Conservation (phyloP, 2,329 filamentous ascomycete genomes). For the Teratosphaeria gauchensis region DNA sequence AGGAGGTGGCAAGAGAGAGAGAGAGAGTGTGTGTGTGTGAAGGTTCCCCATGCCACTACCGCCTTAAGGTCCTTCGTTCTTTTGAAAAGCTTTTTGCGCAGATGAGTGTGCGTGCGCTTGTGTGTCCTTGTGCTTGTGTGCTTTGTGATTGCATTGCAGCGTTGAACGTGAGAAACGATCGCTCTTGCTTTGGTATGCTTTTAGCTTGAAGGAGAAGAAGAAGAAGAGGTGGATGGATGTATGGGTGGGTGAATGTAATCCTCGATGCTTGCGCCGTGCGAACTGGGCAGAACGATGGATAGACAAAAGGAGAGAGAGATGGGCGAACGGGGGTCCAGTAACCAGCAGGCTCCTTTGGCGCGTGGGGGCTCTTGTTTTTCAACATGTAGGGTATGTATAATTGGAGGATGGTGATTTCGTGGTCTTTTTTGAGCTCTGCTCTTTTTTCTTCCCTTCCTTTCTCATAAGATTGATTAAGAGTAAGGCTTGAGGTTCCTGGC, state of each 20-base stretch:
- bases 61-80: no score
- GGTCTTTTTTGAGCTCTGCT: no score
- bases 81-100: neutral
- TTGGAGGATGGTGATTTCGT: neutral
- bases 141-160: neutral
- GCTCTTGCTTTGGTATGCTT: neutral
- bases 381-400: neutral
- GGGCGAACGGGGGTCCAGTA: no score
- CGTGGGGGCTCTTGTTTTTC: neutral
- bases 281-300: neutral
- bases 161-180: neutral
- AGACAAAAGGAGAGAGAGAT: neutral
- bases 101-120: neutral
- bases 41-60: no score
- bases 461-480: no score
- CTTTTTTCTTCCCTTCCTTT: no score
- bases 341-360: neutral
- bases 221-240: neutral
- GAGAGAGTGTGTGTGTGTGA: no score
- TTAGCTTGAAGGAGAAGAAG: neutral
- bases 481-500: no score
- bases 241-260: neutral
- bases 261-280: neutral
- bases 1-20: no score
- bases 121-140: neutral